Conservation (phyloP, 148 eudicot species). For the Nyssa sinensis region DNA sequence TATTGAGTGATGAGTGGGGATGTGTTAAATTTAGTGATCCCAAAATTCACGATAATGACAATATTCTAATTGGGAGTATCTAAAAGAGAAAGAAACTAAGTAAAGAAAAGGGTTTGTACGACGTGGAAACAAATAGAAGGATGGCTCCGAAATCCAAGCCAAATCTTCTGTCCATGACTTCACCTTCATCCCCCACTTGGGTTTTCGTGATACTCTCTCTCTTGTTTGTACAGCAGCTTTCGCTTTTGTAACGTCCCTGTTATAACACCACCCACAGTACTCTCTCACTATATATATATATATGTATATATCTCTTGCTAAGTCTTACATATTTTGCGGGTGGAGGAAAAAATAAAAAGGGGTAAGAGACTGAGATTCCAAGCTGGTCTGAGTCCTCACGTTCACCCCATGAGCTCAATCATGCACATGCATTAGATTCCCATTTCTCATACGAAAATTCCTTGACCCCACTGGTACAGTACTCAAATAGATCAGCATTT, state of each 20-base stretch:
- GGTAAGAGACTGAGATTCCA: slow-evolving; percentile 20
- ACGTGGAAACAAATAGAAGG: slow-evolving; percentile 10
- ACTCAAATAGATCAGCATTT: no score
- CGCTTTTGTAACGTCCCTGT: slow-evolving; percentile 14
- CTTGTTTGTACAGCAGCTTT: slow-evolving; percentile 23
- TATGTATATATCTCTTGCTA: neutral
- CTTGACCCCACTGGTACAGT: no score
- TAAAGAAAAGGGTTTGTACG: slow-evolving; percentile 3
- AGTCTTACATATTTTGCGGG: neutral
- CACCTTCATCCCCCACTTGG: slow-evolving; percentile 12
- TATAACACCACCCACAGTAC: neutral
- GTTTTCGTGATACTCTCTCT: slow-evolving; percentile 7
- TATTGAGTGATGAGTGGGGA: neutral
- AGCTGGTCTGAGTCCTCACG: slow-evolving; percentile 22
- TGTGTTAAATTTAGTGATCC: neutral
- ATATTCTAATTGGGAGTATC: neutral
- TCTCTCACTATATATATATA: neutral
- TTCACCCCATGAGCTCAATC: slow-evolving; percentile 15
- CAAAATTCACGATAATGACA: neutral
- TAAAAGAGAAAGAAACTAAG: neutral
- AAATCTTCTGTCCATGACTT: slow-evolving; percentile 8
- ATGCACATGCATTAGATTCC: neutral
- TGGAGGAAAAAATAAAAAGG: neutral
- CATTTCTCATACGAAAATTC: neutral
- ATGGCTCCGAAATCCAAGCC: slow-evolving; percentile 26